These are phyloP conservation scores for Paramecium biaurelia DNA, from an alignment of 73 alveolate species.

Conservation along the genomic window DNA sequence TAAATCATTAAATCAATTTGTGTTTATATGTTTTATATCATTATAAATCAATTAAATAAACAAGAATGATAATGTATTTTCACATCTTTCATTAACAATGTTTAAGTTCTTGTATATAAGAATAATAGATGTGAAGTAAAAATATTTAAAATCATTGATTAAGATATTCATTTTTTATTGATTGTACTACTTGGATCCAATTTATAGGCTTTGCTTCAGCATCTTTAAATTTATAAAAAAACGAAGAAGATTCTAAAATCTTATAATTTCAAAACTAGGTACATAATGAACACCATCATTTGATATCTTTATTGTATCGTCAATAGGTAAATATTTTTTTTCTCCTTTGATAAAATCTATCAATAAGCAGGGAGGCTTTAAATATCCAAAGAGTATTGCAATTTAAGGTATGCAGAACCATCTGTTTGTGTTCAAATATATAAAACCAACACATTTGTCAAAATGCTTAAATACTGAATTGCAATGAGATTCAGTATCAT, in stretches of 20 bases:
- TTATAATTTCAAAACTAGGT: background rate
- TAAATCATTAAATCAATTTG: background rate
- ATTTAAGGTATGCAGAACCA: conserved; percentile 38
- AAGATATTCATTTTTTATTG: conserved; percentile 14
- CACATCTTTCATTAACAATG: too few species aligned
- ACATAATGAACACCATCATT: conserved; percentile 12
- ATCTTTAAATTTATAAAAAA: conserved; percentile 4
- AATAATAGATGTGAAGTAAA: background rate
- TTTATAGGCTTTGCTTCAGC: conserved; percentile 25
- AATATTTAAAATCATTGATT: background rate
- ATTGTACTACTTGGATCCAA: background rate
- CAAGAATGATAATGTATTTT: background rate
- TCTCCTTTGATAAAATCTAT: conserved; percentile 40
- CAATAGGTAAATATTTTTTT: background rate
- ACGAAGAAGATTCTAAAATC: conserved; percentile 6
- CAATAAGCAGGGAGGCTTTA: conserved; percentile 32
- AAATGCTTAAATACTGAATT: background rate
- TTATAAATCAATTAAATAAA: too few species aligned
- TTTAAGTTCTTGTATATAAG: too few species aligned
- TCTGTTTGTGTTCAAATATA: background rate
- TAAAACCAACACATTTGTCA: conserved; percentile 4
- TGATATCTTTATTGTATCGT: background rate
- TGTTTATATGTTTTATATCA: background rate
- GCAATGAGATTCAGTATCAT: background rate
- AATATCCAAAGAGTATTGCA: background rate